phyloP scores from a whole-genome alignment of 208 protist species.

The Phytomonas sp. region DNA sequence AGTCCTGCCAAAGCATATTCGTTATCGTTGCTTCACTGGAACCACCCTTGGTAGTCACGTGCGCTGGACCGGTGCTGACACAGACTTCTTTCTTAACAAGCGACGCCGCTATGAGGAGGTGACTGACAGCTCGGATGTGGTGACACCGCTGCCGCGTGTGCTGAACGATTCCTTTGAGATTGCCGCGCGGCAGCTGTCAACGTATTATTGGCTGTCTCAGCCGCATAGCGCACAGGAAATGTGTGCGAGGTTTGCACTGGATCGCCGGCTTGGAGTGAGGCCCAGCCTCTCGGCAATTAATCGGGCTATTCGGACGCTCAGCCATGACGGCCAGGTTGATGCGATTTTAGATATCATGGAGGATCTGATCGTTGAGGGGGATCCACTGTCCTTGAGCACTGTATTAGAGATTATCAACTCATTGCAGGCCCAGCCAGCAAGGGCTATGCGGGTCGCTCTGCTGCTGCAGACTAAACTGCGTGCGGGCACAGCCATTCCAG shows the following conservation, averaged over 20 bases:
- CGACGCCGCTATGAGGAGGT: conserved; percentile 11
- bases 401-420: conserved; percentile 26
- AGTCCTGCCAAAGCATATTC: conserved; percentile 17
- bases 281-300: conserved; percentile 48
- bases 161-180: conserved; percentile 40
- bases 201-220: conserved; percentile 54
- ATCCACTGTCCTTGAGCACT: conserved; percentile 26
- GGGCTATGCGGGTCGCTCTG: conserved; percentile 26
- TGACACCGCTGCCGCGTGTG: conserved; percentile 26
- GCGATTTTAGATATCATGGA: conserved; percentile 42
- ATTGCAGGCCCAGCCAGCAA: conserved; percentile 20
- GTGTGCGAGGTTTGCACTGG: conserved; percentile 45
- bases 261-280: conserved; percentile 40
- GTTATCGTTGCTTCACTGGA: conserved; percentile 20
- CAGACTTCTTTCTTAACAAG: conserved; percentile 16
- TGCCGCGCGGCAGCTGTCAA: conserved; percentile 46
- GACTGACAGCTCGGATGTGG: conserved; percentile 13
- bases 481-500: conserved; percentile 9
- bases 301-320: conserved; percentile 30
- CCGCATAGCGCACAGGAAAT: conserved; percentile 39
- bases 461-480: conserved; percentile 17
- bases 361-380: conserved; percentile 31
- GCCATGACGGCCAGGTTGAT: conserved; percentile 20
- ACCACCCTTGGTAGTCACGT: conserved; percentile 15
- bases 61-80: conserved; percentile 14